Evolutionary conservation across 352 stramenopile genomes (phyloP).

Genomic region (Plasmopara viticola): DNA sequence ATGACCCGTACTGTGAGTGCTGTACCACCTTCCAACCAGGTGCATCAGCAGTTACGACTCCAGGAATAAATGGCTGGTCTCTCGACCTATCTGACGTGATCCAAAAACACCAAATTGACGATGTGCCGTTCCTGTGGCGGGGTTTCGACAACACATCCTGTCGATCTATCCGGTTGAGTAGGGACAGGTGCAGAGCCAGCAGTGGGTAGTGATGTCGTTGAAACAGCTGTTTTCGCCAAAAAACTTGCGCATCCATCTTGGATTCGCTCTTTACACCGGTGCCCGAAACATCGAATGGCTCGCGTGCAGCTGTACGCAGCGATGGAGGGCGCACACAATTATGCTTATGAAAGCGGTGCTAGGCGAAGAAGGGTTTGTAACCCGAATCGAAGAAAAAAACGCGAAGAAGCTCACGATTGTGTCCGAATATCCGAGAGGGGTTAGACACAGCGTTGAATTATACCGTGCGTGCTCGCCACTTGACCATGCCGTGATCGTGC

Average conservation of each 20-base stretch:
- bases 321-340: background rate
- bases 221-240: no score
- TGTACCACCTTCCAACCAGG: background rate
- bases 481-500: conserved; percentile 1
- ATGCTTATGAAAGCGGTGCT: background rate
- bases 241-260: background rate
- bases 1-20: background rate
- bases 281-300: background rate
- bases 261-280: background rate
- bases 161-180: background rate
- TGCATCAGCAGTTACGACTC: background rate
- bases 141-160: background rate
- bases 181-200: background rate
- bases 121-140: no score
- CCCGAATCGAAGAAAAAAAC: background rate
- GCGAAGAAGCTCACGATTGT: background rate
- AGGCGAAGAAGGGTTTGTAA: background rate
- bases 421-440: background rate
- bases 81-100: background rate
- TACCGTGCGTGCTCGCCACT: background rate
- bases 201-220: background rate
- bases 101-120: no score
- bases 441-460: background rate
- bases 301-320: background rate
- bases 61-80: background rate